phyloP scores from a whole-genome alignment of 345 rosid species.

The Laguncularia racemosa region DNA sequence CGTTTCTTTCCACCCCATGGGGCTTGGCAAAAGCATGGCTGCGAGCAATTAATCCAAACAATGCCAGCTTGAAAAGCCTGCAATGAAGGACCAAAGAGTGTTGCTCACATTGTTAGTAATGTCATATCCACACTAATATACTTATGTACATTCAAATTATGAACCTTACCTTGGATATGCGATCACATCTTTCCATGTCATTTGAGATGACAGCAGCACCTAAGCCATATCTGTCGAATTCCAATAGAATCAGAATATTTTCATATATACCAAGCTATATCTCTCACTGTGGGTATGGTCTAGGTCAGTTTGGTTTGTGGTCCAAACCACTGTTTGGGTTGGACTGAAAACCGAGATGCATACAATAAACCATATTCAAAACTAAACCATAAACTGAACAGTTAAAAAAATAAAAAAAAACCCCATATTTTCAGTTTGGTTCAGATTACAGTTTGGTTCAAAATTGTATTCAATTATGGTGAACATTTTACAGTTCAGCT shows the following conservation, averaged over 20 bases:
- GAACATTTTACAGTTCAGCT: no score
- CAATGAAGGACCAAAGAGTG: slow-evolving; percentile 3
- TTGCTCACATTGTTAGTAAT: background rate
- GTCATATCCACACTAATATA: background rate
- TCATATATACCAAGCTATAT: background rate
- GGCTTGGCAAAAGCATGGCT: slow-evolving; percentile 94
- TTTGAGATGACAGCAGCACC: slow-evolving; percentile 88
- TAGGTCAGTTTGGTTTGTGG: no score
- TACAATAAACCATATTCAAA: no score
- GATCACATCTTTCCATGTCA: slow-evolving; percentile 87
- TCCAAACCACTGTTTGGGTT: no score
- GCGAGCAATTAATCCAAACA: slow-evolving; percentile 97
- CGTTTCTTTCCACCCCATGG: slow-evolving; percentile 99
- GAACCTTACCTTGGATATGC: slow-evolving; percentile 72
- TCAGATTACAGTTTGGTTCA: no score
- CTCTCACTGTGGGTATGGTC: background rate
- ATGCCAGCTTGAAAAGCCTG: slow-evolving; percentile 78
- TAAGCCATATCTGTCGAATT: slow-evolving; percentile 58
- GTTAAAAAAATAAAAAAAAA: no score
- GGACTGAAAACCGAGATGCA: no score
- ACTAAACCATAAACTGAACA: no score
- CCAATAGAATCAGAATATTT: background rate
- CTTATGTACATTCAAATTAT: background rate
- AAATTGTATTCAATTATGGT: no score
- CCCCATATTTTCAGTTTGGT: no score